phyloP scores from a whole-genome alignment of 2,329 filamentous ascomycete genomes.

The Diaporthe humulicola region DNA sequence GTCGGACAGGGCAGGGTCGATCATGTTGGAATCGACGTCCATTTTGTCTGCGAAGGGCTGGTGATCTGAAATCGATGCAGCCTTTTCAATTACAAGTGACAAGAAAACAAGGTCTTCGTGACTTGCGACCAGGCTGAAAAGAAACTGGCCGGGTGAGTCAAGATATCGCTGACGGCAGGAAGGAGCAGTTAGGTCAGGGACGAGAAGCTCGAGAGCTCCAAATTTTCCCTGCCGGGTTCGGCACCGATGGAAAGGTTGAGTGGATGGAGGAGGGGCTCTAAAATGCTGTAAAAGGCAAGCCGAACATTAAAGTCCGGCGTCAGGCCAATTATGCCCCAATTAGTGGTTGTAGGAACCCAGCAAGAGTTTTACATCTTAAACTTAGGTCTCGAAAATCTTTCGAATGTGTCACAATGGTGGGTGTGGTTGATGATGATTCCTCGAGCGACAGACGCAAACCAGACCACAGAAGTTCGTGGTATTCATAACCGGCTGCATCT shows the following conservation, averaged over 20 bases:
- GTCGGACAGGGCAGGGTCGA: slow-evolving; percentile 38
- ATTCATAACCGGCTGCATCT: neutral
- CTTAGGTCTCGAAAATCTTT: too few species aligned
- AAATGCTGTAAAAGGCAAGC: neutral
- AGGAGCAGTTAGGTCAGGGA: slow-evolving; percentile 10
- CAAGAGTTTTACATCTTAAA: neutral
- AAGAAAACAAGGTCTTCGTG: fast-evolving
- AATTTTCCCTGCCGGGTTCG: slow-evolving; percentile 31
- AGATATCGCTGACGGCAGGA: neutral
- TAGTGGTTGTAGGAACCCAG: neutral
- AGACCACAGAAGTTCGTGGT: neutral
- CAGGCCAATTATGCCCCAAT: neutral
- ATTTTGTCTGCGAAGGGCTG: neutral
- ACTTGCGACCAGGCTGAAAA: neutral
- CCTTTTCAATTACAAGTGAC: neutral
- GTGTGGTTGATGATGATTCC: too few species aligned
- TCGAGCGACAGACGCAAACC: neutral
- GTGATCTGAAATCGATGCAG: too few species aligned
- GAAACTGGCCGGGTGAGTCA: neutral
- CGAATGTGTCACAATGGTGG: neutral
- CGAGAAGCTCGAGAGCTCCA: slow-evolving; percentile 13
- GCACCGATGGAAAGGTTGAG: slow-evolving; percentile 18
- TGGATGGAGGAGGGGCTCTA: too few species aligned
- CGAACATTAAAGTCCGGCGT: neutral
- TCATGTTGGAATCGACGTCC: slow-evolving; percentile 33